These are phyloP conservation scores for Podaxis carcinomalis DNA, from an alignment of 768 basidiomycete genomes.

Conservation along the genomic window DNA sequence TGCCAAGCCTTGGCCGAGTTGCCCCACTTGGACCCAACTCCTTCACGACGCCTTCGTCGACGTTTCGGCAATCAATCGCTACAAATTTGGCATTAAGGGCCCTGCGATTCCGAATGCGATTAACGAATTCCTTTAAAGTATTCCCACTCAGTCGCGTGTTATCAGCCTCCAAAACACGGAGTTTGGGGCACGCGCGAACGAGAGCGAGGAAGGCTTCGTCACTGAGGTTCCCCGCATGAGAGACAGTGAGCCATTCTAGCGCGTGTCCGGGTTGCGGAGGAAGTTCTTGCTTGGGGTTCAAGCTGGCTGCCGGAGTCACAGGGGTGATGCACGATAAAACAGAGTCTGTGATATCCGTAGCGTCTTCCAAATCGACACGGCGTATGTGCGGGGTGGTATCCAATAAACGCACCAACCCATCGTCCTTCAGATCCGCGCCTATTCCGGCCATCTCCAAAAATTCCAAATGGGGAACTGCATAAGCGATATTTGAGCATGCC, in stretches of 20 bases:
- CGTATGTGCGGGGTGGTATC: slow-evolving; percentile 65
- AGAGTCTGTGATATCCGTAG: slow-evolving; percentile 64
- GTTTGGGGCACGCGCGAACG: slow-evolving; percentile 55
- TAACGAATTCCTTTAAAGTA: slow-evolving; percentile 67
- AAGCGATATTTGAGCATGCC: slow-evolving; percentile 69
- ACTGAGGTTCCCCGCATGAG: slow-evolving; percentile 59
- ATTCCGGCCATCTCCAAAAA: slow-evolving; percentile 78
- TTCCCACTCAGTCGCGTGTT: slow-evolving; percentile 64
- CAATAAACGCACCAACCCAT: slow-evolving; percentile 71
- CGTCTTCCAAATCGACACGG: slow-evolving; percentile 85
- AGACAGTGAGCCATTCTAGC: slow-evolving; percentile 70
- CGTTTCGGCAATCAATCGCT: slow-evolving; percentile 71
- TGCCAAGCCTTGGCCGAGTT: slow-evolving; percentile 69
- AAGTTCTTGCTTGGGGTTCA: slow-evolving; percentile 10
- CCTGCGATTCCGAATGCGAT: slow-evolving; percentile 43
- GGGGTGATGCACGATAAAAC: slow-evolving; percentile 69
- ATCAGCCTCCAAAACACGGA: slow-evolving; percentile 74
- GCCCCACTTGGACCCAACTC: slow-evolving; percentile 41
- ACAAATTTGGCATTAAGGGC: slow-evolving; percentile 51
- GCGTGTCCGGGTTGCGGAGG: slow-evolving; percentile 53
- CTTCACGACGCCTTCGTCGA: slow-evolving; percentile 58
- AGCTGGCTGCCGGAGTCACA: background rate
- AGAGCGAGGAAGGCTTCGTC: slow-evolving; percentile 62
- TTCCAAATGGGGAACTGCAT: slow-evolving; percentile 67
- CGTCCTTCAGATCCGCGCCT: slow-evolving; percentile 62